Evolutionary conservation across 805 yeast species (phyloP).

Genomic region (Priceomyces haplophilus): DNA sequence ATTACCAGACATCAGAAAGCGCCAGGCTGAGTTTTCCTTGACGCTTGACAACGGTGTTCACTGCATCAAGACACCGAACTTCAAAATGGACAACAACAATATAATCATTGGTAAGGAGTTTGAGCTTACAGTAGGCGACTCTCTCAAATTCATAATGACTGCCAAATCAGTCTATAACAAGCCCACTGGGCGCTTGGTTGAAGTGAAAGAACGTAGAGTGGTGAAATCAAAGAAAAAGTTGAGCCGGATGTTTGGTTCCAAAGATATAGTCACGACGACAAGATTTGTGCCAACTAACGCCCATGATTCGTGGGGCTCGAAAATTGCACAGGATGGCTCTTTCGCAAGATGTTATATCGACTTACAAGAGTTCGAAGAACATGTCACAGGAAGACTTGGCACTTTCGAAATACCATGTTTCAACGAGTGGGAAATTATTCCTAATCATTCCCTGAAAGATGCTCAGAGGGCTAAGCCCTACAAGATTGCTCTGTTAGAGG

Average conservation of each 20-base stretch:
- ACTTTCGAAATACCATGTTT: slow-evolving; percentile 58
- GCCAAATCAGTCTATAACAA: slow-evolving; percentile 61
- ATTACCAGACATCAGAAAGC: slow-evolving; percentile 45
- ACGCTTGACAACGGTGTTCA: slow-evolving; percentile 81
- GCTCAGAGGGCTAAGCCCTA: slow-evolving; percentile 46
- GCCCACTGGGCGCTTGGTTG: slow-evolving; percentile 50
- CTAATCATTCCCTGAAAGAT: slow-evolving; percentile 20
- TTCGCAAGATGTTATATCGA: slow-evolving; percentile 75
- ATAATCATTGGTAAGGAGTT: slow-evolving; percentile 66
- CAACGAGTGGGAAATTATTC: slow-evolving; percentile 73
- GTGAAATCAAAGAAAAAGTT: slow-evolving; percentile 43
- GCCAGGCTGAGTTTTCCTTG: slow-evolving; percentile 49
- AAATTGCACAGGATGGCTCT: slow-evolving; percentile 83
- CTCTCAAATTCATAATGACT: slow-evolving; percentile 66
- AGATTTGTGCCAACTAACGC: slow-evolving; percentile 51
- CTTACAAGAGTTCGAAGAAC: slow-evolving; percentile 55
- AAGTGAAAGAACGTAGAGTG: slow-evolving; percentile 57
- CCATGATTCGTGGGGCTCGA: slow-evolving; percentile 57
- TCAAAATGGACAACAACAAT: slow-evolving; percentile 28
- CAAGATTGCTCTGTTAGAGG: slow-evolving; percentile 61
- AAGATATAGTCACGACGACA: slow-evolving; percentile 47
- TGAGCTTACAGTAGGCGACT: slow-evolving; percentile 63
- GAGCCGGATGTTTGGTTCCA: slow-evolving; percentile 48
- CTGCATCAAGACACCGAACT: slow-evolving; percentile 63
- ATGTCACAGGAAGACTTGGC: slow-evolving; percentile 51